These are phyloP conservation scores for Tetradesmus lagerheimii DNA, from an alignment of 139 green algal genomes.

Conservation along the genomic window DNA sequence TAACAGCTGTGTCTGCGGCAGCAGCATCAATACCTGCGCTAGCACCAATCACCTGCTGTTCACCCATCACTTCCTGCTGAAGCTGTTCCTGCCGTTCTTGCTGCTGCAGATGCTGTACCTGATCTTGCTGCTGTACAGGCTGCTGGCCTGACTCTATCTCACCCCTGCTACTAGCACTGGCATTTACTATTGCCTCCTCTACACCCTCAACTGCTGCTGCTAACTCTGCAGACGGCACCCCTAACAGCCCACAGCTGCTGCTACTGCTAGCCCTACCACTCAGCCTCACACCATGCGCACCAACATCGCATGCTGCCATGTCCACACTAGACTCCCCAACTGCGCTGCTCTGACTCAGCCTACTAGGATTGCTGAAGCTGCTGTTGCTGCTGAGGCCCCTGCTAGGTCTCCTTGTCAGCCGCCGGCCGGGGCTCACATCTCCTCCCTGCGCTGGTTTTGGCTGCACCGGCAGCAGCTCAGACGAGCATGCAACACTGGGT, in stretches of 20 bases:
- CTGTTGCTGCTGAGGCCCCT: neutral
- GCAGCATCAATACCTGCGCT: neutral
- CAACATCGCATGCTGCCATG: neutral
- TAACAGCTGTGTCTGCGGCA: neutral
- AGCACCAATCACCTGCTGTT: neutral
- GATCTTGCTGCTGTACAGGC: neutral
- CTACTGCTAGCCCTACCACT: neutral
- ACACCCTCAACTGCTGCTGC: neutral
- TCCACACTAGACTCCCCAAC: neutral
- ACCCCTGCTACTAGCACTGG: neutral
- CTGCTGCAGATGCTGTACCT: neutral
- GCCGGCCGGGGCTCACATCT: neutral
- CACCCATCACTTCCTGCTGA: neutral
- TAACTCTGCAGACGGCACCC: neutral
- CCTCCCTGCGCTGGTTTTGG: neutral
- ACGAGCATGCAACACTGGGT: neutral
- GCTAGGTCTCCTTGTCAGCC: neutral
- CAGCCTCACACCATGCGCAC: neutral
- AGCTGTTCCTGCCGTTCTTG: neutral
- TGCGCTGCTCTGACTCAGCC: constrained; percentile 41
- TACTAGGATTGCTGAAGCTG: constrained; percentile 27
- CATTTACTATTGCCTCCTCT: neutral
- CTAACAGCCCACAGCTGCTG: neutral
- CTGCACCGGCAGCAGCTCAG: neutral
- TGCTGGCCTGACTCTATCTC: neutral